phyloP scores from a whole-genome alignment of 805 yeast species.

The Starmerella stigmatis region DNA sequence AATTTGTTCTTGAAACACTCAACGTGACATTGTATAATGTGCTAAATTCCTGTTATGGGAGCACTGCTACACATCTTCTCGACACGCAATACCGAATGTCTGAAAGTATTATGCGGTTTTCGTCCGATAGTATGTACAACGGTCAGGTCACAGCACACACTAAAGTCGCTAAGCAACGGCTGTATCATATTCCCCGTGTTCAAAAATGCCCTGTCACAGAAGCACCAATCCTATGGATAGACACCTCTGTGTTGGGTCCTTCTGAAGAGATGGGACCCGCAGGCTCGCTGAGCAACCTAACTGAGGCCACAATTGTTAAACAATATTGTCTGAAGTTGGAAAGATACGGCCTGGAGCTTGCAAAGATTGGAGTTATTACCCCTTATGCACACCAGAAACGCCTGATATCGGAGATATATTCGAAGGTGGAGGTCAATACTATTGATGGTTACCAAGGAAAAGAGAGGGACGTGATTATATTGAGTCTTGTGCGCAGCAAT shows the following conservation, averaged over 20 bases:
- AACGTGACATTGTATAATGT: neutral
- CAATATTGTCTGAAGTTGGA: neutral
- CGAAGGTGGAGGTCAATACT: constrained; percentile 58
- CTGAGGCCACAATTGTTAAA: neutral
- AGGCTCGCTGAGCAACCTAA: neutral
- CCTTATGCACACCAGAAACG: neutral
- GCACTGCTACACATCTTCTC: neutral
- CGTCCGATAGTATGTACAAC: neutral
- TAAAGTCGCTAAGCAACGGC: neutral
- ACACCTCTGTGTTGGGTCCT: neutral
- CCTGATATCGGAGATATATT: neutral
- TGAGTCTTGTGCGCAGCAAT: constrained; percentile 73
- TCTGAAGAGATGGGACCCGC: neutral
- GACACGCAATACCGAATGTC: neutral
- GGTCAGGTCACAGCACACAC: neutral
- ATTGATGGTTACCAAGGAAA: constrained; percentile 86
- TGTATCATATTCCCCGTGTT: neutral
- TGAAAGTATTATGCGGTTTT: neutral
- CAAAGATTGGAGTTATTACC: neutral
- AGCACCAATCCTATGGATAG: neutral
- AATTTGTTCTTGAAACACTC: neutral
- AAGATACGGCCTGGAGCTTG: neutral
- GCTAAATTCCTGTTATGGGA: neutral
- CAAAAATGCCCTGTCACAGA: neutral
- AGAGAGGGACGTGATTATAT: constrained; percentile 70